Base-by-base conservation (phyloP, 2,329 filamentous ascomycete species). In the Lomentospora prolificans region DNA sequence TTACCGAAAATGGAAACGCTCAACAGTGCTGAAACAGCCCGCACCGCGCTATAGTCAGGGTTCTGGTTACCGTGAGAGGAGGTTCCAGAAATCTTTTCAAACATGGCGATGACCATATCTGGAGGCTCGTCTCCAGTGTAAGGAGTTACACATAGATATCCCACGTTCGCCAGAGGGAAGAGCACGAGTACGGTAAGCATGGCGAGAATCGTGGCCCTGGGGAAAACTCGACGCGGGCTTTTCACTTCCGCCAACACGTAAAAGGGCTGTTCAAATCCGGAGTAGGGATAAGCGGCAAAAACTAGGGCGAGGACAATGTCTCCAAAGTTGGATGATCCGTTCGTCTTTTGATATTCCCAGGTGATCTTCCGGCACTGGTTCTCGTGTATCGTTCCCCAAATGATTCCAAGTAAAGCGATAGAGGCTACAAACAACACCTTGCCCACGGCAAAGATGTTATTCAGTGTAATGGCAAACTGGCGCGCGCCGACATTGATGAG, bases 1-100 rank as follows among this genome's bases (percentile, higher is more conserved):
- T 82, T 81, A 0, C 79, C 79, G 51, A 82, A 69, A 19, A 73
- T 75, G 2, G 75, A 79, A 24, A 82, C 65, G 2, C 79, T 78
- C 4, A 80, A 68, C 44, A 82, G 69, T 73, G 10, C 76, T 69
- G 58, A 80, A 69, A 5, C 76, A 69, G 1, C 68, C 65, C 46
- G 19, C 48, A 7, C 33, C n/a, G n/a, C 33, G 17, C 14, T 41
- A 17, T 41, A 12, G 30, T 28, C 41, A 9, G 17, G 7, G 25
- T 6, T 19, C 8, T 9, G n/a, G 28, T 12, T 28, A 22, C 17
- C 30, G 7, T 57, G 58, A 3, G 63, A 63, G 28, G 68, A 65
- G 3, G 66, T 58, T 17, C 63, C 39, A 56, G 62, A n/a, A 14
- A 66, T 62, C 27, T 66, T 62, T n/a, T 56, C 33, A 4, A 58